Conservation (phyloP, 106 monocot genomes). For the Phalaenopsis aphrodite region DNA sequence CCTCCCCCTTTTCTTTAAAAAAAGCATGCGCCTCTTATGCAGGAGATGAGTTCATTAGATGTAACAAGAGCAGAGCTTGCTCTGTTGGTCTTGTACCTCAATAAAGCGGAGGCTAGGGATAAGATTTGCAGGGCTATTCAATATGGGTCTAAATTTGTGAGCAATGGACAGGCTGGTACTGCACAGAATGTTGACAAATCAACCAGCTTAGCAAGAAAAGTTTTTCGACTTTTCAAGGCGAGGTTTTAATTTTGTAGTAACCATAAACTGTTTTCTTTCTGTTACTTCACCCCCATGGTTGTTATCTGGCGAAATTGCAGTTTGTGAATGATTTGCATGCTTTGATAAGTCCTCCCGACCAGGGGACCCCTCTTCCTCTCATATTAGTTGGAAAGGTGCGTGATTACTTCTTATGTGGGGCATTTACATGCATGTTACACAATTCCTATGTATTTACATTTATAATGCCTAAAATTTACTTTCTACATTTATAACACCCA, state of each 20-base stretch:
- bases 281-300: neutral
- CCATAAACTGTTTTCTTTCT: neutral
- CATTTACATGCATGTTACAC: no score
- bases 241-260: neutral
- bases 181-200: conserved; percentile 84
- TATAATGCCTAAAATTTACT: no score
- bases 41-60: conserved; percentile 66
- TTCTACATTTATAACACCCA: no score
- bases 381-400: conserved; percentile 80
- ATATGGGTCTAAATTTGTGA: conserved; percentile 83
- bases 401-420: neutral
- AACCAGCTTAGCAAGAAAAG: conserved; percentile 82
- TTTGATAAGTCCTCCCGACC: conserved; percentile 65
- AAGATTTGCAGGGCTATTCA: conserved; percentile 91
- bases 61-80: conserved; percentile 65
- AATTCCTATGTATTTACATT: no score
- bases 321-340: conserved; percentile 89
- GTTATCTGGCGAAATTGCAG: conserved; percentile 26
- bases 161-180: conserved; percentile 74
- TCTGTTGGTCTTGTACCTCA: conserved; percentile 68
- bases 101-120: conserved; percentile 90
- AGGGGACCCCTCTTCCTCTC: conserved; percentile 69
- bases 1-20: neutral
- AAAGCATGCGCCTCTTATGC: neutral
- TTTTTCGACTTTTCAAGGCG: conserved; percentile 88